Percentiles rank a stretch among this genome's conserved stretches.
Conservation (phyloP, 176 grass and related monocot genomes). For the Triticum monococcum region DNA sequence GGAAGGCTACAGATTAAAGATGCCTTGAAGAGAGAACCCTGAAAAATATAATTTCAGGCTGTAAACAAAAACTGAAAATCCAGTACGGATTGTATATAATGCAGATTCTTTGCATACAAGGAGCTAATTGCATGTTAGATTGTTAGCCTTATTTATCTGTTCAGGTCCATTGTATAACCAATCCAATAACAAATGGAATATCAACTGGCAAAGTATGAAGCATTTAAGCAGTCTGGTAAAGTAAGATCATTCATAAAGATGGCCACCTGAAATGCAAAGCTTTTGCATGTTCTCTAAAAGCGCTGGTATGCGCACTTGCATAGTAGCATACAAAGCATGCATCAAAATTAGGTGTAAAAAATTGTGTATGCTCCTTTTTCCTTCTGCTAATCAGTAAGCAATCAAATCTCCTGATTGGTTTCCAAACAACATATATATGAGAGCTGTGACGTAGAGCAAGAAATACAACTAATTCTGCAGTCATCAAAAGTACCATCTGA, state of each 20-base stretch:
- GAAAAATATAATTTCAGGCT: slow-evolving; percentile 13
- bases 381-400: no score
- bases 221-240: background rate
- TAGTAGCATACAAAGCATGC: no score
- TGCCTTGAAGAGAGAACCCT: slow-evolving; percentile 23
- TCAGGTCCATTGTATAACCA: background rate
- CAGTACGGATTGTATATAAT: background rate
- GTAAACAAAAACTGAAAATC: background rate
- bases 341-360: no score
- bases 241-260: background rate
- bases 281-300: background rate
- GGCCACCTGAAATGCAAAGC: background rate
- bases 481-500: background rate
- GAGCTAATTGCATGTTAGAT: background rate
- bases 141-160: background rate
- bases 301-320: background rate
- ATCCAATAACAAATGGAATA: background rate
- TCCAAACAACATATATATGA: no score
- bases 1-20: background rate
- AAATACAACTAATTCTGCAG: background rate
- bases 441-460: background rate
- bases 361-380: no score
- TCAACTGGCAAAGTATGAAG: background rate
- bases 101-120: background rate
- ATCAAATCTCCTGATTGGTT: no score